Base-by-base conservation (phyloP, 164 flowering plant genomes). In the Litsea cubeba region DNA sequence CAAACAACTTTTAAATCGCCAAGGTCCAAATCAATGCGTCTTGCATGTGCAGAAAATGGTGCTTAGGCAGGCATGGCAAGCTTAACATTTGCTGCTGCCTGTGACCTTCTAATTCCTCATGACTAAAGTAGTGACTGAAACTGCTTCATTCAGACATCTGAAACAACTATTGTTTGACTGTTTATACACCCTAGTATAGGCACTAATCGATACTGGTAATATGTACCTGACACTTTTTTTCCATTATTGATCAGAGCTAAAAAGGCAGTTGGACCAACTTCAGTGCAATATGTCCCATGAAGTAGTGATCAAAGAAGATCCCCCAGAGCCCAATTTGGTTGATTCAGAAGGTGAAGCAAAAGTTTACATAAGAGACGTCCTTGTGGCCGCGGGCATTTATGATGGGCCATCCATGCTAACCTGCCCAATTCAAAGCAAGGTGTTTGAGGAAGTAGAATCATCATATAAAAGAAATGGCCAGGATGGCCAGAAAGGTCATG, bases 371-470 rank as follows among this genome's bases (percentile, higher is more conserved):
- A 81, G 87, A 82, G 93, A 90, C 65, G 76, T 95, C 75, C 95
- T 95, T 12, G 73, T 92, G 73, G 89, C 89, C 75, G 88, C 95
- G 72, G 98, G 95, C 70, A 76, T 92, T 32, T 93, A 88, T 66
- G 81, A 84, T 70, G 87, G 87, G 71, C 79, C 88, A 71, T 72
- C 77, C 5, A 77, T 86, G 15, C 71, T 81, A 57, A 79, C 87
- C 54, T 87, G 83, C 77, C 90, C 87, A 12, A 83, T 93, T 28
- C 77, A 83, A 77, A 78, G 71, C 69, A 73, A 85, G 57, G 84
- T 88, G 40, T 91, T 85, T 77, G 85, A 90, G 62, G 85, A 93
- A 83, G 95, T 91, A 0, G 97, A 91, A 85, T 88, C 88, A 74
- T 70, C 89, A 46, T 77, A 85, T 64, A 81, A 20, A 74, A 82